A percentile compares a stretch with the other conserved stretches of the same genome.
phyloP scores from a whole-genome alignment of 495 filamentous ascomycete genomes.

The Diplogelasinospora grovesii region DNA sequence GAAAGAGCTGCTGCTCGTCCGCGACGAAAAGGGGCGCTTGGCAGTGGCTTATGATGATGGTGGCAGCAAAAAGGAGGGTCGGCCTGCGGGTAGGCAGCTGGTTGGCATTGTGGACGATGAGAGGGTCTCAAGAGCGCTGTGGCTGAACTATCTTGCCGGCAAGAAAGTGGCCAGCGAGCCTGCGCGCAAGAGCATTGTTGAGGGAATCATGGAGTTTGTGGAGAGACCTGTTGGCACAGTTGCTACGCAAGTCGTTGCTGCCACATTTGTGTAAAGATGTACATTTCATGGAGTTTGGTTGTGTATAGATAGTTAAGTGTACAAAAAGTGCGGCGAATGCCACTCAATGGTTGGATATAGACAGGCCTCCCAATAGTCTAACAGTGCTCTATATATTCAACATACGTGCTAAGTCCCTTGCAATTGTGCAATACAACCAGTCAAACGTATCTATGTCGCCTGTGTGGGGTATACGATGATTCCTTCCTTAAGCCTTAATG shows the following conservation, averaged over 20 bases:
- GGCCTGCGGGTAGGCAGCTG: conserved; percentile 29
- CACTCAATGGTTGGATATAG: too few species aligned
- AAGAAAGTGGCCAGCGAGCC: conserved; percentile 80
- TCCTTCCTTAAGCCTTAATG: conserved; percentile 20
- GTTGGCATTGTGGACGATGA: conserved; percentile 70
- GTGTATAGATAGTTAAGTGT: too few species aligned
- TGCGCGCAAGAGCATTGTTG: conserved; percentile 72
- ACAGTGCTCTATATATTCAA: too few species aligned
- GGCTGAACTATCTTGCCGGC: conserved; percentile 85
- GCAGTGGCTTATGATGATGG: conserved; percentile 61
- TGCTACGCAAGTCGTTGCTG: conserved; percentile 70
- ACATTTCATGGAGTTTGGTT: too few species aligned
- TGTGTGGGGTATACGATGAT: too few species aligned
- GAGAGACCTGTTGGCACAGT: conserved; percentile 85
- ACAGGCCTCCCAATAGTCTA: too few species aligned
- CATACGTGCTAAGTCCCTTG: too few species aligned
- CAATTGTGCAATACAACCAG: too few species aligned
- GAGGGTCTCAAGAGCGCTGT: conserved; percentile 71
- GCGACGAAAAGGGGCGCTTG: conserved; percentile 59
- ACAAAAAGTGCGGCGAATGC: too few species aligned
- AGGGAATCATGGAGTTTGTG: conserved; percentile 81
- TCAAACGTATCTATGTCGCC: too few species aligned
- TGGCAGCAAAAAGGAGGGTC: conserved; percentile 37
- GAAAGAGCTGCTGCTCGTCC: conserved; percentile 63
- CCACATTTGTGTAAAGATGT: too few species aligned